Evolutionary conservation across 108 stramenopile genomes (phyloP), one percentile per base, ranked within the genome.

Genomic region (Nannochloropsis oceanica): DNA sequence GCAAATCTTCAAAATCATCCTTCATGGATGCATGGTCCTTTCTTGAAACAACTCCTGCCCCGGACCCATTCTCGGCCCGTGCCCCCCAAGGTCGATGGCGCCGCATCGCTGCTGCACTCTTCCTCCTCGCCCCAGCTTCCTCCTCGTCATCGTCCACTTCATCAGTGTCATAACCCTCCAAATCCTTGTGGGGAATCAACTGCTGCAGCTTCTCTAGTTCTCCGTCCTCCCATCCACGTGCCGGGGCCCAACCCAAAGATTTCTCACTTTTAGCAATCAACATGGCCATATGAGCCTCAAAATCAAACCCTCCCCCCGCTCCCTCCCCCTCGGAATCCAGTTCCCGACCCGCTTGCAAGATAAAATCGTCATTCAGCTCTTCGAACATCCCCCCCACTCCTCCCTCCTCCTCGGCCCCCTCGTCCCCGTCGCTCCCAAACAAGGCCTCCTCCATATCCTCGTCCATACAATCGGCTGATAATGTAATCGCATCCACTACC

Each of bases 291-390:
- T 98, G 98, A 8, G 94, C 93, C 46, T 97, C 96, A 90, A 94
- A 98, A 83, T 98, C 95, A 87, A 98, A 98, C 44, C 84, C 94
- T 0, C 85, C 93, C 34, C 79, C 88, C 83, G 25, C 25, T 43
- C 44, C 89, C 18, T 87, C 88, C 13, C 80, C 91, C n/a, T 43
- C 87, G 34, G 34, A 34, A 73, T 73, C 59, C n/a, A 73, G 59
- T 25, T 83, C 95, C 82, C 90, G 80, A 14, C 94, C 94, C 11
- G 96, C 97, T 82, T 94, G 93, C 84, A 95, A 44, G 50, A 96
- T 93, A 88, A 97, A 99, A 88, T 99, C 98, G 90, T 99, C 98
- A 85, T 95, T 91, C 12, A 99, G 86, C 83, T 97, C 95, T 90
- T 96, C 96, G 87, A 89, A 94, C 26, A 93, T 94, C 34, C 9